Base-by-base conservation (phyloP, 164 flowering plant species). In the Piper longum region DNA sequence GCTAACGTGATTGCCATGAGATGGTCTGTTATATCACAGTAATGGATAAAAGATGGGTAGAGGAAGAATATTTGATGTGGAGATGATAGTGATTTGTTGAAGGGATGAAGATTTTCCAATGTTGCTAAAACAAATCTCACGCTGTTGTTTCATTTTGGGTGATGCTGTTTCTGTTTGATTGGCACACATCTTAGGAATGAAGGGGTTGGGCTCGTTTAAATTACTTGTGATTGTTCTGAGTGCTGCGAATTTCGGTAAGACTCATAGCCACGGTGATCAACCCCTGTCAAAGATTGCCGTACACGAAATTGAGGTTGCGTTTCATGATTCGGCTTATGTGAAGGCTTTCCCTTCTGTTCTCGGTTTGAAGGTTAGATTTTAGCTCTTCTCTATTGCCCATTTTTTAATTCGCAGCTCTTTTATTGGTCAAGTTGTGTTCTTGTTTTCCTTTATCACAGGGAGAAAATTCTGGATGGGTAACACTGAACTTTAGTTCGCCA, bases 251-350 rank as follows among this genome's bases (percentile, higher is more conserved):
- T 54, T 70, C 57, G 68, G 75, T 36, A 66, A 41, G 56, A 84
- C 64, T 14, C 65, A 12, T 40, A 65, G 82, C 45, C 75, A 77
- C 64, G 85, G 78, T n/a, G 82, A 64, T 62, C 88, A 87, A 40
- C 90, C 97, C 36, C 79, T 89, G 5, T 74, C 97, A 4, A 75
- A 59, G 65, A 78, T 88, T 66, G 85, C 84, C 3, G 77, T 90
- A 66, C 86, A 87, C 13, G 72, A 75, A 60, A 63, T 85, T 16
- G 62, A 42, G 41, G 12, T 80, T 68, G 82, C 79, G 41, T 70
- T 82, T 48, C 63, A 79, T 64, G 73, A 66, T 8, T 17, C 56
- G 39, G 95, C 95, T 57, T 76, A 67, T 78, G 67, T 90, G 40
- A 82, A 80, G 68, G 92, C 82, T 8, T 79, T 79, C 65, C 89